Percentiles rank a stretch among this genome's conserved stretches.
These are phyloP conservation scores for Podospora comata DNA, from an alignment of 495 filamentous ascomycete genomes.

Conservation along the genomic window DNA sequence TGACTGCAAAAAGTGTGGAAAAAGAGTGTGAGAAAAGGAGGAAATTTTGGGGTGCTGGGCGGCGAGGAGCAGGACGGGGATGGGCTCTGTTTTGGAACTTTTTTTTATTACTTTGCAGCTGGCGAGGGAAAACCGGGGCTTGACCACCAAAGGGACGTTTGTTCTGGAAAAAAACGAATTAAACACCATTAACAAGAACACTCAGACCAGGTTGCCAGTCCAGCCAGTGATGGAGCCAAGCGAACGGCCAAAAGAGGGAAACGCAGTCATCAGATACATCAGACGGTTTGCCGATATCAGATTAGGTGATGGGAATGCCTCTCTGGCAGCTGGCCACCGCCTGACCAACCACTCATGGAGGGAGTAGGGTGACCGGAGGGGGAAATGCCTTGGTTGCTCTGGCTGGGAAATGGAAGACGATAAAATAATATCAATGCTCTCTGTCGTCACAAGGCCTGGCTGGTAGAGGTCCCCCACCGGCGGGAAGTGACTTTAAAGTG, in stretches of 20 bases:
- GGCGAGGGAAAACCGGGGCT: conserved; percentile 47
- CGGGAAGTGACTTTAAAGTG: conserved; percentile 16
- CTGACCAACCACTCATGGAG: neutral
- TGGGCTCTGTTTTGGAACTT: conserved; percentile 42
- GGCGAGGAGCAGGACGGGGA: conserved; percentile 41
- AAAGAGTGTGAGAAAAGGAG: conserved; percentile 43
- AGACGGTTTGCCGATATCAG: neutral
- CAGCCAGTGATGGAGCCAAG: conserved; percentile 13
- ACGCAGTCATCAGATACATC: neutral
- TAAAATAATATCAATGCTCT: neutral
- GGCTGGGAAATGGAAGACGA: neutral
- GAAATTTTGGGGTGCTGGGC: conserved; percentile 39
- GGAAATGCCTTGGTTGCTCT: neutral
- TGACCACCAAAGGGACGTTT: conserved; percentile 39
- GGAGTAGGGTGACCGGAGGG: neutral
- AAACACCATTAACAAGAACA: conserved; percentile 34
- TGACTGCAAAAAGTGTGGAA: conserved; percentile 29
- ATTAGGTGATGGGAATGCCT: neutral
- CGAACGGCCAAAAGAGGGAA: conserved; percentile 14
- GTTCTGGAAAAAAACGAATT: conserved; percentile 47
- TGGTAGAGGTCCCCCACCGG: conserved; percentile 11
- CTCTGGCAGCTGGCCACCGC: neutral
- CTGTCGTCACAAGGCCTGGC: neutral
- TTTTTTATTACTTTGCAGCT: conserved; percentile 39
- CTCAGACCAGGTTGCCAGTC: neutral